A percentile compares a stretch with the other conserved stretches of the same genome.
These are phyloP conservation scores for Graphilbum sp. DNA, from an alignment of 2,329 filamentous ascomycete species.

Conservation along the genomic window DNA sequence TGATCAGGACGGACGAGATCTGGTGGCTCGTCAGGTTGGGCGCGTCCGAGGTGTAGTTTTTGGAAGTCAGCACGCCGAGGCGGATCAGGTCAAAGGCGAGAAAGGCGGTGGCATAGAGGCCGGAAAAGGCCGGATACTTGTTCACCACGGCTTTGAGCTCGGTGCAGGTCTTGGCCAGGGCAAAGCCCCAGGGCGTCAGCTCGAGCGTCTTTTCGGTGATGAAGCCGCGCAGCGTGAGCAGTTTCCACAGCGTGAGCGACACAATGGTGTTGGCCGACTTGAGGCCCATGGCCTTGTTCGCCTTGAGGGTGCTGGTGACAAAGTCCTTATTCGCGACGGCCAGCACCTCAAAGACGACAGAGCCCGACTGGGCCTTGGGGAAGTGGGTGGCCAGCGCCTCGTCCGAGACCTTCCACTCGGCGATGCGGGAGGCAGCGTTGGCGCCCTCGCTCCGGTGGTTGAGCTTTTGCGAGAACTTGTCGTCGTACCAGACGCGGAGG, in stretches of 20 bases:
- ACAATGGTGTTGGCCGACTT: constrained; percentile 48
- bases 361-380: constrained; percentile 26
- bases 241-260: constrained; percentile 68
- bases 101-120: constrained; percentile 61
- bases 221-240: constrained; percentile 79
- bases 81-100: constrained; percentile 75
- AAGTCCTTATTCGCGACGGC: constrained; percentile 56
- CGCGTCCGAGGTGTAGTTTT: constrained; percentile 30
- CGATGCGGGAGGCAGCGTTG: constrained; percentile 29
- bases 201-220: constrained; percentile 55
- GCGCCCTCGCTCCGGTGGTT: constrained; percentile 36
- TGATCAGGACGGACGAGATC: constrained; percentile 52
- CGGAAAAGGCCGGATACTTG: constrained; percentile 24
- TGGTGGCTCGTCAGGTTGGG: constrained; percentile 25
- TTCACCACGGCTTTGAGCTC: constrained; percentile 38
- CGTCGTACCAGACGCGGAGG: constrained; percentile 73
- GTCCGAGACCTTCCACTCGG: constrained; percentile 60
- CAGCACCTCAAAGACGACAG: constrained; percentile 43
- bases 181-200: constrained; percentile 71
- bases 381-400: constrained; percentile 32
- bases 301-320: constrained; percentile 48
- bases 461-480: constrained; percentile 49
- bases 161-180: constrained; percentile 53
- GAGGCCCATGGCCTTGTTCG: constrained; percentile 35
- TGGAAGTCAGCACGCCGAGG: constrained; percentile 59